Evolutionary conservation across 225 moss, liverwort and hornwort species (phyloP), one percentile per base, ranked within the genome.

Genomic region (Takakia lepidozioides): DNA sequence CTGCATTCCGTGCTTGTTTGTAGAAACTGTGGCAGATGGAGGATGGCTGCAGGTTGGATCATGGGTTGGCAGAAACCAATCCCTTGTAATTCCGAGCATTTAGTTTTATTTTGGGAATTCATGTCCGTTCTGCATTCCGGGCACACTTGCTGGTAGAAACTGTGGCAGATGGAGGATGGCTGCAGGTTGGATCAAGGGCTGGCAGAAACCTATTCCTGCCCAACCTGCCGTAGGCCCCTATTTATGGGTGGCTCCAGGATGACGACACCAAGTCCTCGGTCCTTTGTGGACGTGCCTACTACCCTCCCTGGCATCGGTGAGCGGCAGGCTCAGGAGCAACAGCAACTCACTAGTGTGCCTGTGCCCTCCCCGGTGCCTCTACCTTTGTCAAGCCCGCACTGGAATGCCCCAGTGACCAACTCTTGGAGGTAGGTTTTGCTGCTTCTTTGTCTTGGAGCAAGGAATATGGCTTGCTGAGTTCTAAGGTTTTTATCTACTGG

Each of bases 101-200:
- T n/a, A n/a, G n/a, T n/a, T n/a, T n/a, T n/a, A n/a, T n/a, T n/a
- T n/a, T n/a, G n/a, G n/a, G n/a, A n/a, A n/a, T n/a, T n/a, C n/a
- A n/a, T n/a, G n/a, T n/a, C n/a, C n/a, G n/a, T n/a, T n/a, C n/a
- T n/a, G n/a, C n/a, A n/a, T n/a, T n/a, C n/a, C n/a, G n/a, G n/a
- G n/a, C n/a, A n/a, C n/a, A n/a, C 13, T 38, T 3, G 41, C n/a
- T 17, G 17, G 41, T 5, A 14, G 8, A 24, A 22, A 23, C 25
- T 21, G 14, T 16, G 50, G 44, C 19, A 30, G 13, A 29, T 25
- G 38, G 39, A 55, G 52, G 63, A 54, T 57, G 49, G 46, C 26
- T 70, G 74, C 86, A 93, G 93, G 93, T 54, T 93, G 58, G 93
- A 93, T 68, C 93, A 93, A 65, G 93, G 88, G 64, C 48, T 93